Conservation (phyloP, 495 filamentous ascomycete genomes). For the Tuber melanosporum region DNA sequence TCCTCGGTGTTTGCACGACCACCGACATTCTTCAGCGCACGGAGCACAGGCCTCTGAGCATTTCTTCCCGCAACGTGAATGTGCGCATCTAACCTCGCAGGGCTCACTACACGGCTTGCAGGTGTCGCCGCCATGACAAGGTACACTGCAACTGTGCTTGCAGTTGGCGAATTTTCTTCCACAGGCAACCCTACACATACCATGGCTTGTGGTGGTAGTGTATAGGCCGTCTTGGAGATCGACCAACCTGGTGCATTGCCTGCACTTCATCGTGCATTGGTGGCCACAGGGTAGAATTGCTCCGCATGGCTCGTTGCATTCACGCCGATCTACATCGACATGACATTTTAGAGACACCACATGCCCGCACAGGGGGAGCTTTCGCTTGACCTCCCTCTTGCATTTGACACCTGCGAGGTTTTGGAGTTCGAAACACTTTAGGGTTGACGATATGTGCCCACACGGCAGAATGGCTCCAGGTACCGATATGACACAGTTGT, state of each 20-base stretch:
- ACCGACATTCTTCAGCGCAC: conserved; percentile 57
- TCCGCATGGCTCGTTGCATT: conserved; percentile 11
- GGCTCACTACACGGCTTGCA: conserved; percentile 53
- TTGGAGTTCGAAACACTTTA: conserved; percentile 51
- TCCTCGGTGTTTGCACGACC: conserved; percentile 51
- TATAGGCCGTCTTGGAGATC: conserved; percentile 13
- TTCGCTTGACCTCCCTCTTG: conserved; percentile 8
- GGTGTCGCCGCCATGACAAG: conserved; percentile 51
- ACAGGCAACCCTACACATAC: conserved; percentile 50
- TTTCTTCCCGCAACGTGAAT: conserved; percentile 54
- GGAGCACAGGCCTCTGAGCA: conserved; percentile 62
- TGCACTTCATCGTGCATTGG: conserved; percentile 51
- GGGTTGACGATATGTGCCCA: conserved; percentile 49
- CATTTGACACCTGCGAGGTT: conserved; percentile 22
- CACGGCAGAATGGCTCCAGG: conserved; percentile 50
- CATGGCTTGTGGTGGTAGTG: conserved; percentile 45
- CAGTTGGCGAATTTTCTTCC: conserved; percentile 54
- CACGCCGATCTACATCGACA: conserved; percentile 42
- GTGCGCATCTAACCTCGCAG: conserved; percentile 59
- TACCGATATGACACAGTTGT: conserved; percentile 47
- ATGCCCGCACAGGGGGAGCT: conserved; percentile 24
- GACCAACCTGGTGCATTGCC: conserved; percentile 45
- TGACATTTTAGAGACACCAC: conserved; percentile 45
- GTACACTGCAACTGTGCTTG: conserved; percentile 50
- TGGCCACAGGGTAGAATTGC: conserved; percentile 17